Conservation (phyloP, 352 stramenopile genomes). For the Pythium monospermum region DNA sequence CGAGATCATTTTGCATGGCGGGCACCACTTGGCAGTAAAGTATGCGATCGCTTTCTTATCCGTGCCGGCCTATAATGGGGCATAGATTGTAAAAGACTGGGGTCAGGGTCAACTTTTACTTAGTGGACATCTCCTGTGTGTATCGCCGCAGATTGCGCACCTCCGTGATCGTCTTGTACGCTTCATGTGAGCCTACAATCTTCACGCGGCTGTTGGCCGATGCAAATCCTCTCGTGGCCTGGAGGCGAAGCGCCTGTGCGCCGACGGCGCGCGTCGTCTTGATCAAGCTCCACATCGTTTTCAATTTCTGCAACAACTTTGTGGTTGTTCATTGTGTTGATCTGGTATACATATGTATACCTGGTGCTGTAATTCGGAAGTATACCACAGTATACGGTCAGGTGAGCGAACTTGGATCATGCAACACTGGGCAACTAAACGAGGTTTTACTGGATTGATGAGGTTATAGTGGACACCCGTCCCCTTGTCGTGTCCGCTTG, state of each 20-base stretch:
- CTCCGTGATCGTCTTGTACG: conserved; percentile 63
- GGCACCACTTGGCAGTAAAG: conserved; percentile 88
- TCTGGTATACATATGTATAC: not conserved
- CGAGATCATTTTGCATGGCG: conserved; percentile 89
- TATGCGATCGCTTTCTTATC: conserved; percentile 81
- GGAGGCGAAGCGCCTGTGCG: conserved; percentile 21
- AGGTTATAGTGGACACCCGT: conserved; percentile 22
- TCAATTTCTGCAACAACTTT: not conserved
- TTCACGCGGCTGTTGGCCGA: conserved; percentile 58
- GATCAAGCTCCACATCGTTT: conserved; percentile 27
- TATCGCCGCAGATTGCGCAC: too few relatives aligned
- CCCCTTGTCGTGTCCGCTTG: conserved; percentile 2
- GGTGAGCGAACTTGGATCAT: conserved; percentile 3
- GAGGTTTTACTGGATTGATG: conserved; percentile 9
- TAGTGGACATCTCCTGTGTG: too few relatives aligned
- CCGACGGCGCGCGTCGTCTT: conserved; percentile 23
- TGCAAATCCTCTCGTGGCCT: conserved; percentile 25
- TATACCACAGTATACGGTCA: too few relatives aligned
- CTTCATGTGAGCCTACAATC: conserved; percentile 67
- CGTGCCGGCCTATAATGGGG: conserved; percentile 36
- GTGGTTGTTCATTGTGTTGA: not conserved
- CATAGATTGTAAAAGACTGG: not conserved
- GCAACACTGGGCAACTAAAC: conserved; percentile 1
- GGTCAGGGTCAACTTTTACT: not conserved
- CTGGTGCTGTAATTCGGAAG: too few relatives aligned